A percentile compares a stretch with the other conserved stretches of the same genome.
Evolutionary conservation across 2,329 filamentous ascomycete genomes (phyloP).

Genomic region (Penicillium corylophilum): DNA sequence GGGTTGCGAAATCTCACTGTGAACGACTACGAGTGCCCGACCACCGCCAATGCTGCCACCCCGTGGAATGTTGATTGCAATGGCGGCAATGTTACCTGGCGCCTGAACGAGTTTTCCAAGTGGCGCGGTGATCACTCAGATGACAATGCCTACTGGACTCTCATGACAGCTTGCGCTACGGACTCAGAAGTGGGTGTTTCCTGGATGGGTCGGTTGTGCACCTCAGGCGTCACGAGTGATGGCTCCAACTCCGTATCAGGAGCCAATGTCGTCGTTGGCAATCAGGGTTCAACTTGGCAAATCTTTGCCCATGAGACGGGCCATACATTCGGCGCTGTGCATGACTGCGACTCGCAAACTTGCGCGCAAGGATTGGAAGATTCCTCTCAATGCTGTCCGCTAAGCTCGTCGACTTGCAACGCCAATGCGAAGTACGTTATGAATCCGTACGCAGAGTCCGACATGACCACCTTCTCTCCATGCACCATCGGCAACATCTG

Average conservation of each 20-base stretch:
- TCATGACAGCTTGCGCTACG: constrained; percentile 79
- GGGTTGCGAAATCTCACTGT: constrained; percentile 84
- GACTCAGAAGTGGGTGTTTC: constrained; percentile 84
- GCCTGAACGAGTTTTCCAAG: constrained; percentile 80
- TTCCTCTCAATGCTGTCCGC: constrained; percentile 75
- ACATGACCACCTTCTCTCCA: constrained; percentile 77
- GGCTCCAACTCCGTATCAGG: constrained; percentile 71
- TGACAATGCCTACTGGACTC: constrained; percentile 87
- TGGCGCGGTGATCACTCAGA: constrained; percentile 82
- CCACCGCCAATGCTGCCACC: constrained; percentile 62
- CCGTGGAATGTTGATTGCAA: constrained; percentile 81
- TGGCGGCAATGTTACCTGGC: constrained; percentile 62
- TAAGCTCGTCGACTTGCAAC: constrained; percentile 66
- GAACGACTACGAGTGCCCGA: constrained; percentile 71
- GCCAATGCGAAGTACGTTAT: constrained; percentile 83
- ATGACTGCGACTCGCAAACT: constrained; percentile 75
- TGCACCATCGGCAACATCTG: constrained; percentile 95
- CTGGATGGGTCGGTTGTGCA: constrained; percentile 88
- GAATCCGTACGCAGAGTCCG: constrained; percentile 80
- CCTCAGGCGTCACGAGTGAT: constrained; percentile 51
- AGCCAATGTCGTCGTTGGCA: constrained; percentile 85
- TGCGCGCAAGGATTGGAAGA: constrained; percentile 65
- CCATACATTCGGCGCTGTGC: constrained; percentile 92
- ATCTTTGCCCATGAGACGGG: constrained; percentile 93
- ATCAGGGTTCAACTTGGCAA: constrained; percentile 83